Evolutionary conservation across 768 basidiomycete genomes (phyloP), one percentile per base, ranked within the genome.

Genomic region (Suillus fuscotomentosus): DNA sequence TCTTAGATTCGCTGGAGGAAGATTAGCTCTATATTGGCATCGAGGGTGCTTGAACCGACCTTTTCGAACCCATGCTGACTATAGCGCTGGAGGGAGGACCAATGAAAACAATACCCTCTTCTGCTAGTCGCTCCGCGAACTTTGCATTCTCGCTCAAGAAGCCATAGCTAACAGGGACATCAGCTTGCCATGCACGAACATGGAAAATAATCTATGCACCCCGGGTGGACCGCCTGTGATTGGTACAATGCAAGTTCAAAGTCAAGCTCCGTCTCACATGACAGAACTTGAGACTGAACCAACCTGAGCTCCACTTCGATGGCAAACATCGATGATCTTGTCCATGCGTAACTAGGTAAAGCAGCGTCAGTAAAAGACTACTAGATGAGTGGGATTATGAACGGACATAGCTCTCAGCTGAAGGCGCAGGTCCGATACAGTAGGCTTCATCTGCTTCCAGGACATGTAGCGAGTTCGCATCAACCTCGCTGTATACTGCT

Each of bases 41-140:
- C 17, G 17, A 55, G 47, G 24, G 10, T 20, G 6, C 42, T 59
- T 24, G 55, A 20, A 67, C 78, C 6, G 38, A 92, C 91, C 94
- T 94, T 82, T 98, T 97, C 0, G 93, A 95, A 2, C 95, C 96
- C 96, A 97, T 98, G 70, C 90, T 92, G 15, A 90, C 78, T 66
- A 98, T 98, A 38, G 96, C 95, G 69, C 83, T 84, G 1, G 91
- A 83, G 2, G 95, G 92, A 17, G 96, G 95, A 0, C 95, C 95
- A 66, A 98, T 94, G 72, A 96, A 97, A 3, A 90, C 85, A 67
- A 98, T 86, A 0, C 93, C 92, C 70, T 89, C 90, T 53, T 86
- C 77, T n/a, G 87, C 84, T 13, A 97, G 83, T 50, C 77, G 80
- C 70, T 89, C 81, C 0, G 95, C 87, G 70, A 98, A 98, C 24